These are phyloP conservation scores for Plantago elongata DNA, from an alignment of 257 asterid genomes.

Conservation along the genomic window DNA sequence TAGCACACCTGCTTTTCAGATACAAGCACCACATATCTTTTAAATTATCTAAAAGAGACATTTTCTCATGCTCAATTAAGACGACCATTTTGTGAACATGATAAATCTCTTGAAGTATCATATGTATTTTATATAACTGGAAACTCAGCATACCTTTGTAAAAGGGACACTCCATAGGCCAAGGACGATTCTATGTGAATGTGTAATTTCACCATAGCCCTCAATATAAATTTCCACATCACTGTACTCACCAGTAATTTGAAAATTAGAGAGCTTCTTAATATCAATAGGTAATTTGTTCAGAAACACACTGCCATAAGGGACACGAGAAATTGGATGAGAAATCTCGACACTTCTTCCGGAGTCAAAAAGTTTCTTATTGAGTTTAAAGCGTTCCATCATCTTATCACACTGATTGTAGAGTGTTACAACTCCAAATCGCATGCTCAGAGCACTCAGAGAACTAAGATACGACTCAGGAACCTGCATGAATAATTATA, in stretches of 20 bases:
- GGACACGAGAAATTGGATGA: constrained; percentile 55
- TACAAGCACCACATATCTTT: neutral
- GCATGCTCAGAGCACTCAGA: constrained; percentile 58
- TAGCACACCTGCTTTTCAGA: too few relatives aligned
- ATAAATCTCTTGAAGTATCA: neutral
- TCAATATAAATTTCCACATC: constrained; percentile 71
- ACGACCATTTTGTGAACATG: neutral
- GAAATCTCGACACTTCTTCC: constrained; percentile 74
- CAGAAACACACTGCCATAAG: constrained; percentile 41
- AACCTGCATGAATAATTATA: constrained; percentile 41
- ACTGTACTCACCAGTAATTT: constrained; percentile 57
- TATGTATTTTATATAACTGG: neutral
- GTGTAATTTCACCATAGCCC: constrained; percentile 56
- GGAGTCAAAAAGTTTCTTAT: constrained; percentile 62
- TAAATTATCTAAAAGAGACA: neutral
- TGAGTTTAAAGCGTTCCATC: constrained; percentile 58
- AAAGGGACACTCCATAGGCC: constrained; percentile 94
- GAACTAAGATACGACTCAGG: constrained; percentile 58
- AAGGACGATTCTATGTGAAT: constrained; percentile 73
- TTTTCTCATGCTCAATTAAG: neutral
- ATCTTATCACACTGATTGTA: constrained; percentile 74
- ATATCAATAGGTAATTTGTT: constrained; percentile 65
- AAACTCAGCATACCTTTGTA: constrained; percentile 56
- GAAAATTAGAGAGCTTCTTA: constrained; percentile 54
- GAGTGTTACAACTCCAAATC: constrained; percentile 56